Conservation (phyloP, 805 yeast genomes). For the Martiniozyma abietophila region DNA sequence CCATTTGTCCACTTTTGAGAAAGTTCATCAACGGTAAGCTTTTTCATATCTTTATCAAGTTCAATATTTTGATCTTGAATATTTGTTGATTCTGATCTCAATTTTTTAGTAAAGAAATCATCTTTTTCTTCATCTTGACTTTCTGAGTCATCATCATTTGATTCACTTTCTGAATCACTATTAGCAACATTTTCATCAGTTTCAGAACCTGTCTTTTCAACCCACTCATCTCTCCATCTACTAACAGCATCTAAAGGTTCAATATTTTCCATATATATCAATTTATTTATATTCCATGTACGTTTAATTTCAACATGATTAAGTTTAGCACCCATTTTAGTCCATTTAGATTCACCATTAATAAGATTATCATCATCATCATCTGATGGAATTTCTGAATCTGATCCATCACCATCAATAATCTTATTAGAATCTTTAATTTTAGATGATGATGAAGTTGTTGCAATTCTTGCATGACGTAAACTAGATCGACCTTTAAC, state of each 20-base stretch:
- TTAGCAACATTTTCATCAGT: slow-evolving; percentile 32
- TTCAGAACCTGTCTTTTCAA: slow-evolving; percentile 10
- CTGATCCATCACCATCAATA: slow-evolving; percentile 37
- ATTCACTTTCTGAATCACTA: slow-evolving; percentile 18
- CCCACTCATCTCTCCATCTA: slow-evolving; percentile 57
- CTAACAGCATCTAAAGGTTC: slow-evolving; percentile 62
- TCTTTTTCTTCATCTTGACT: slow-evolving; percentile 41
- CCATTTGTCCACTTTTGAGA: slow-evolving; percentile 33
- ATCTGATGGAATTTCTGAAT: slow-evolving; percentile 35
- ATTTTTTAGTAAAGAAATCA: slow-evolving; percentile 47
- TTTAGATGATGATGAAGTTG: slow-evolving; percentile 42
- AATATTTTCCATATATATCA: slow-evolving; percentile 71
- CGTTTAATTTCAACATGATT: slow-evolving; percentile 41
- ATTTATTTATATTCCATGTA: slow-evolving; percentile 72
- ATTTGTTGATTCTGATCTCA: slow-evolving; percentile 20
- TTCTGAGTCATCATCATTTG: slow-evolving; percentile 27
- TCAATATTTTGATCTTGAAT: slow-evolving; percentile 26
- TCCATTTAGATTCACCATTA: slow-evolving; percentile 30
- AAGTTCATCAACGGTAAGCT: slow-evolving; percentile 30
- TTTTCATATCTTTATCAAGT: slow-evolving; percentile 31
- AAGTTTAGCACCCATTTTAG: slow-evolving; percentile 50
- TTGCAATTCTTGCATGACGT: slow-evolving; percentile 55
- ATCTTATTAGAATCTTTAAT: no score
- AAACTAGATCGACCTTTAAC: slow-evolving; percentile 56
- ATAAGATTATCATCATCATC: slow-evolving; percentile 46